These are phyloP conservation scores for Fusarium sp. DNA, from an alignment of 2,329 filamentous ascomycete species.

Conservation along the genomic window DNA sequence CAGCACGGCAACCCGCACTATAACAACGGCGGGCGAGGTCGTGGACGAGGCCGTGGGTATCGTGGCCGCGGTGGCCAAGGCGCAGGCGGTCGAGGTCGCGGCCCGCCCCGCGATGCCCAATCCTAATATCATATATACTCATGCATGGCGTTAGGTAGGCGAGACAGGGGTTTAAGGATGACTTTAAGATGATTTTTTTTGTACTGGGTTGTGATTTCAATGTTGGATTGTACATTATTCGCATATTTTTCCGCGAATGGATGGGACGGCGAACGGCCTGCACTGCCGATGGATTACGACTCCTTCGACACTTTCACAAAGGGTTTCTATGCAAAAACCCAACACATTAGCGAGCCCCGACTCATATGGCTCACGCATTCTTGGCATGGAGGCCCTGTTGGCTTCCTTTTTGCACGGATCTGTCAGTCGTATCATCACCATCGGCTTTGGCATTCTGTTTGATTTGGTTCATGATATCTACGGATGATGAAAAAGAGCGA, in stretches of 20 bases:
- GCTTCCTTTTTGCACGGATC: constrained; percentile 39
- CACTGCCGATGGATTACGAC: constrained; percentile 46
- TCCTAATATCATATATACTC: constrained; percentile 45
- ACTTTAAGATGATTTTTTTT: constrained; percentile 46
- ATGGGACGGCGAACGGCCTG: constrained; percentile 48
- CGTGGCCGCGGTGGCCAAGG: constrained; percentile 51
- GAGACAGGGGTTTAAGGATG: constrained; percentile 32
- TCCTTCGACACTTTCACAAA: constrained; percentile 35
- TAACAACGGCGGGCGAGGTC: constrained; percentile 50
- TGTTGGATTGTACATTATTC: constrained; percentile 58
- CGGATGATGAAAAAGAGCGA: constrained; percentile 43
- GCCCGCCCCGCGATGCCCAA: constrained; percentile 49
- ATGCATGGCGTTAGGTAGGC: constrained; percentile 43
- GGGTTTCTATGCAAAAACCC: constrained; percentile 20
- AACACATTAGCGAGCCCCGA: constrained; percentile 31
- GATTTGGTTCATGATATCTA: constrained; percentile 45
- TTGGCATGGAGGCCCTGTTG: constrained; percentile 27
- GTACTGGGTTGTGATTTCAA: constrained; percentile 44
- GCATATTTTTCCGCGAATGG: constrained; percentile 51
- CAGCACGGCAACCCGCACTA: constrained; percentile 51
- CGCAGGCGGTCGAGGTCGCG: constrained; percentile 49
- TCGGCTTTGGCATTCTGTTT: constrained; percentile 47
- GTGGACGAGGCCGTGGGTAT: constrained; percentile 51
- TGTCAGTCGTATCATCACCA: constrained; percentile 44
- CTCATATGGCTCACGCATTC: constrained; percentile 24